Evolutionary conservation across 2,329 filamentous ascomycete species (phyloP).

Genomic region (Xylogone sp.): DNA sequence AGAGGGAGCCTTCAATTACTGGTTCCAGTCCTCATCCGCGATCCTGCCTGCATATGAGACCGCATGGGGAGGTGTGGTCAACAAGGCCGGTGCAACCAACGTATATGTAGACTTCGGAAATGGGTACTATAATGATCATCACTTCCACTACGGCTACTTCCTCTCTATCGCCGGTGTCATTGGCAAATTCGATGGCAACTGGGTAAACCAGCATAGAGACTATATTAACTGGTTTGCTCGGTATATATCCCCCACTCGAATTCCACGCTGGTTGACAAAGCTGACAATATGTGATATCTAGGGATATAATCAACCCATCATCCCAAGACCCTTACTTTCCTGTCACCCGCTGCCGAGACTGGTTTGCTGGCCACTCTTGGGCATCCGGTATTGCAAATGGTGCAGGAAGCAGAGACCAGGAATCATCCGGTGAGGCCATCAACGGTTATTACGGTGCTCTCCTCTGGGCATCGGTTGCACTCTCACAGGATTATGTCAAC

Average conservation of each 20-base stretch:
- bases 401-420: slow-evolving; percentile 24
- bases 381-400: slow-evolving; percentile 24
- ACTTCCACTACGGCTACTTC: slow-evolving; percentile 28
- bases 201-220: slow-evolving; percentile 20
- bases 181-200: slow-evolving; percentile 18
- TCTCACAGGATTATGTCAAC: slow-evolving; percentile 19
- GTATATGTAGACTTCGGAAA: slow-evolving; percentile 24
- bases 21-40: slow-evolving; percentile 15
- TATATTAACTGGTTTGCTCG: slow-evolving; percentile 23
- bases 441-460: slow-evolving; percentile 23
- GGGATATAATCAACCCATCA: slow-evolving; percentile 24
- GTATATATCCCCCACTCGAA: slow-evolving; percentile 9
- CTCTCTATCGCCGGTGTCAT: slow-evolving; percentile 22
- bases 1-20: slow-evolving; percentile 18
- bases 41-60: slow-evolving; percentile 20
- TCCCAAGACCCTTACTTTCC: slow-evolving; percentile 24
- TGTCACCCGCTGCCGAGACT: slow-evolving; percentile 22
- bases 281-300: slow-evolving; percentile 3
- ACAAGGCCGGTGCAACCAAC: slow-evolving; percentile 17
- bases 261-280: too few species aligned
- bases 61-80: slow-evolving; percentile 21
- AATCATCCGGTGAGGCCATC: slow-evolving; percentile 22
- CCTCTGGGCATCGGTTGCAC: slow-evolving; percentile 20
- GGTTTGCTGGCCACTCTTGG: slow-evolving; percentile 26
- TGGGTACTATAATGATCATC: slow-evolving; percentile 26